These are phyloP conservation scores for Cetraspora pellucida DNA, from an alignment of 192 early-diverging fungal species.

Conservation along the genomic window DNA sequence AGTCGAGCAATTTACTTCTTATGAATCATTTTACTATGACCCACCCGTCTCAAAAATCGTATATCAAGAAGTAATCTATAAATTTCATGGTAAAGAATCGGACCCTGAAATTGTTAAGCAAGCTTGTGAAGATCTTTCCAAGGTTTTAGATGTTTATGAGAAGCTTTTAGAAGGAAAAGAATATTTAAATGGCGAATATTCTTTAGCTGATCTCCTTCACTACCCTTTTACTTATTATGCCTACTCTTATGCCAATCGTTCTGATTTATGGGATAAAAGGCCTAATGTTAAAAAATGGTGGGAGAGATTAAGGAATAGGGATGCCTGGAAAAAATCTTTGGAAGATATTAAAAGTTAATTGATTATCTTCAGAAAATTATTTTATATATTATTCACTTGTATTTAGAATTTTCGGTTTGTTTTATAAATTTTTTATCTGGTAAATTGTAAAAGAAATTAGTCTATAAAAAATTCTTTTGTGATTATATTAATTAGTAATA, in stretches of 20 bases:
- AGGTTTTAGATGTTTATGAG: constrained; percentile 32
- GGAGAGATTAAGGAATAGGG: not conserved
- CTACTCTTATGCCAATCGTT: not conserved
- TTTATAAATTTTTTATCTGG: no score
- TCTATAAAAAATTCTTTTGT: no score
- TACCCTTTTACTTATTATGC: constrained; percentile 17
- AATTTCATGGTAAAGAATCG: not conserved
- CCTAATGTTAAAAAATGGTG: constrained; percentile 40
- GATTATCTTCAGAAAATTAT: no score
- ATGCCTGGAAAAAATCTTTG: no score
- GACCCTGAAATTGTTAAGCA: constrained; percentile 17
- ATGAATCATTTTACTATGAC: constrained; percentile 24
- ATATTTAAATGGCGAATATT: constrained; percentile 31
- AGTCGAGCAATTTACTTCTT: constrained; percentile 43
- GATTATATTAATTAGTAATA: no score
- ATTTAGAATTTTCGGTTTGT: no score
- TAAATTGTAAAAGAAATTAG: no score
- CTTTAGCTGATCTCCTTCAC: constrained; percentile 34
- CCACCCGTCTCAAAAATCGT: not conserved
- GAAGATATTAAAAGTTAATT: no score
- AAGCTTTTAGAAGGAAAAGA: constrained; percentile 35
- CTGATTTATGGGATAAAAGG: constrained; percentile 16
- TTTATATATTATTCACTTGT: no score
- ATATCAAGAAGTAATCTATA: not conserved
- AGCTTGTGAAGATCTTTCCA: not conserved